Conservation (phyloP, 768 basidiomycete species). For the Termitomyces sp. region DNA sequence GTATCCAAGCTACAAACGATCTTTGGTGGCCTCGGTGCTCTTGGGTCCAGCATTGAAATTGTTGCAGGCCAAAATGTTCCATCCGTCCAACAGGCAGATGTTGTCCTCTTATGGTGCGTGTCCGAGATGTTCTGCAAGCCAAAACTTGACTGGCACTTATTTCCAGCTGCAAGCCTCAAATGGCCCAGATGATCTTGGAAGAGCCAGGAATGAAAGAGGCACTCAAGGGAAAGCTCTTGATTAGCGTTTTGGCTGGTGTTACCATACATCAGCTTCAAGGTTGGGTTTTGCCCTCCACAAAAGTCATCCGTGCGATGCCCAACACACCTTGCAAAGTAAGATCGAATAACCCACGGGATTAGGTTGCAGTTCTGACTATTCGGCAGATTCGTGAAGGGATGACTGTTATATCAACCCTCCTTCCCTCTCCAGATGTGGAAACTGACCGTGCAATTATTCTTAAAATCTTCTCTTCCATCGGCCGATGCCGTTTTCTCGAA, state of each 20-base stretch:
- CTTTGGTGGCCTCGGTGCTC: constrained; percentile 55
- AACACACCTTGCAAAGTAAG: constrained; percentile 94
- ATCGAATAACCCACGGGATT: not conserved
- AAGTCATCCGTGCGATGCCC: constrained; percentile 95
- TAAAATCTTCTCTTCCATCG: constrained; percentile 96
- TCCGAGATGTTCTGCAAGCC: not conserved
- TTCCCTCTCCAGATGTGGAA: constrained; percentile 46
- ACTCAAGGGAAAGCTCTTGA: constrained; percentile 84
- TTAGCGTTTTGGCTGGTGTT: constrained; percentile 97
- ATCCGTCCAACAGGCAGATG: constrained; percentile 73
- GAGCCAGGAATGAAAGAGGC: constrained; percentile 80
- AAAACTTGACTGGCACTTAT: not conserved
- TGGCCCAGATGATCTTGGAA: constrained; percentile 69
- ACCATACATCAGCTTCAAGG: constrained; percentile 76
- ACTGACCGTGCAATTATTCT: constrained; percentile 71
- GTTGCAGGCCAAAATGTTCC: constrained; percentile 64
- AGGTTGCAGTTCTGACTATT: not conserved
- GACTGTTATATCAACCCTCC: constrained; percentile 86
- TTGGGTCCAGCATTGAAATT: constrained; percentile 71
- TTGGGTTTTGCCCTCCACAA: constrained; percentile 75
- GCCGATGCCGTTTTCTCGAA: constrained; percentile 91
- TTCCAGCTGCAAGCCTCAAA: constrained; percentile 88
- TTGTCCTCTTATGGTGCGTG: constrained; percentile 83
- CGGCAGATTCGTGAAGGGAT: constrained; percentile 95
- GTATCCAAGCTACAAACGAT: constrained; percentile 59